Evolutionary conservation across 2,329 filamentous ascomycete genomes (phyloP).

Genomic region (Parastagonospora avenae): DNA sequence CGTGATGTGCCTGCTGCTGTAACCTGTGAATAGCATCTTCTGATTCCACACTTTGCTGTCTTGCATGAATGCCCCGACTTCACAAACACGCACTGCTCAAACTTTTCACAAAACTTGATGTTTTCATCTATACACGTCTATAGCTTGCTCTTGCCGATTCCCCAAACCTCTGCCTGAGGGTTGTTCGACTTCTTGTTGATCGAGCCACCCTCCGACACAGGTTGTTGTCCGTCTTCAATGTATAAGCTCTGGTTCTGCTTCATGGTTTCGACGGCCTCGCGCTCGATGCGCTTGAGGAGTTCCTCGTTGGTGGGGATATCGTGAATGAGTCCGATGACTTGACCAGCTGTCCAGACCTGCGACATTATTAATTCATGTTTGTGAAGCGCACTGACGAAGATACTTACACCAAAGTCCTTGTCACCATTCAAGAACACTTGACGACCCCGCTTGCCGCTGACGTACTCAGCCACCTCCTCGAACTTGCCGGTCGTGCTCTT

Average conservation of each 20-base stretch:
- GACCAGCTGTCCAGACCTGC: slow-evolving; percentile 96
- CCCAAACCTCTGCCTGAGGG: slow-evolving; percentile 49
- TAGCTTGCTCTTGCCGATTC: slow-evolving; percentile 52
- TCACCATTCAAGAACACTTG: slow-evolving; percentile 94
- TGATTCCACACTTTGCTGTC: too few relatives aligned
- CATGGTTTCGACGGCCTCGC: slow-evolving; percentile 51
- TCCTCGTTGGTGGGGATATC: slow-evolving; percentile 57
- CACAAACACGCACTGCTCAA: neutral
- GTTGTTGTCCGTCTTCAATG: slow-evolving; percentile 27
- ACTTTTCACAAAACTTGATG: neutral
- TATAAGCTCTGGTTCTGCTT: slow-evolving; percentile 46
- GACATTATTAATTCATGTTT: slow-evolving; percentile 7
- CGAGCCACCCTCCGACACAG: slow-evolving; percentile 25
- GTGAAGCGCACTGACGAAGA: too few relatives aligned
- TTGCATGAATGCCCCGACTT: neutral
- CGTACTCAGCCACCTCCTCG: slow-evolving; percentile 80
- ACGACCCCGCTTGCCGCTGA: slow-evolving; percentile 87
- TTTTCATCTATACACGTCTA: slow-evolving; percentile 18
- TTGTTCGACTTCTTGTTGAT: slow-evolving; percentile 45
- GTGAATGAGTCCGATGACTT: slow-evolving; percentile 74
- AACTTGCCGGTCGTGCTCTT: slow-evolving; percentile 87
- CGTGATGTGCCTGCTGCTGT: too few relatives aligned
- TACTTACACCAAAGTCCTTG: slow-evolving; percentile 71
- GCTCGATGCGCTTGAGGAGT: slow-evolving; percentile 53
- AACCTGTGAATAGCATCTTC: too few relatives aligned